Conservation (phyloP, 352 stramenopile species). For the Phytophthora uliginosa region DNA sequence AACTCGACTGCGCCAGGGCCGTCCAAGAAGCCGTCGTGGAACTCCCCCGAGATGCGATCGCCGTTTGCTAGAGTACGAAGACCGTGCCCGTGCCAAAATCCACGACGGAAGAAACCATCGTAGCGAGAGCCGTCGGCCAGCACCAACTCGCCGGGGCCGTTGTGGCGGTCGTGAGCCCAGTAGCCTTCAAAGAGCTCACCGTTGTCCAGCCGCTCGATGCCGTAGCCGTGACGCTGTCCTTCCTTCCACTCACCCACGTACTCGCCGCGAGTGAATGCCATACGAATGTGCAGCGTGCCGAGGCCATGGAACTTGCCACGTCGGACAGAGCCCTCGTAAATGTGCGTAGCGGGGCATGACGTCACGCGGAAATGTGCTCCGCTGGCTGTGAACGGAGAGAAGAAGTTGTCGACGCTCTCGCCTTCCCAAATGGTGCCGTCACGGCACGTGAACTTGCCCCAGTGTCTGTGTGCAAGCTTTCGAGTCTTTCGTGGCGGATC, state of each 20-base stretch:
- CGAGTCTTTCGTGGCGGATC: constrained; percentile 66
- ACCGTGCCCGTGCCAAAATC: constrained; percentile 80
- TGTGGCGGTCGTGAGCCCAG: constrained; percentile 73
- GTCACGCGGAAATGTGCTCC: constrained; percentile 69
- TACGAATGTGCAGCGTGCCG: constrained; percentile 71
- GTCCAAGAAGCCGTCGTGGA: constrained; percentile 69
- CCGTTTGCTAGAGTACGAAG: constrained; percentile 68
- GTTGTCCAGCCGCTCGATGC: constrained; percentile 81
- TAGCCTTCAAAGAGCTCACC: constrained; percentile 87
- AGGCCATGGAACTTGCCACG: constrained; percentile 80
- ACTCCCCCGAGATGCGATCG: constrained; percentile 69
- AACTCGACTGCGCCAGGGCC: constrained; percentile 70
- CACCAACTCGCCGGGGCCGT: constrained; percentile 73
- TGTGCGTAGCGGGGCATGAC: constrained; percentile 46
- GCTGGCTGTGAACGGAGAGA: constrained; percentile 77
- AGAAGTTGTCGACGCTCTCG: constrained; percentile 86
- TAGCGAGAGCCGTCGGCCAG: constrained; percentile 79
- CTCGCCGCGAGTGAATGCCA: constrained; percentile 68
- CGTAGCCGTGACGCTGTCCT: constrained; percentile 82
- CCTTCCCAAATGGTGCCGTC: constrained; percentile 84
- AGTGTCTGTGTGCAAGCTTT: constrained; percentile 48
- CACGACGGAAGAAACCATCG: constrained; percentile 70
- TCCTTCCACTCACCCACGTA: constrained; percentile 89
- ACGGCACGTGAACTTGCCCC: constrained; percentile 79
- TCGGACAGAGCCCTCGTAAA: constrained; percentile 66